A percentile compares a stretch with the other conserved stretches of the same genome.
Evolutionary conservation across 78 protist genomes (phyloP).

Genomic region (Dictyostelium citrinum): DNA sequence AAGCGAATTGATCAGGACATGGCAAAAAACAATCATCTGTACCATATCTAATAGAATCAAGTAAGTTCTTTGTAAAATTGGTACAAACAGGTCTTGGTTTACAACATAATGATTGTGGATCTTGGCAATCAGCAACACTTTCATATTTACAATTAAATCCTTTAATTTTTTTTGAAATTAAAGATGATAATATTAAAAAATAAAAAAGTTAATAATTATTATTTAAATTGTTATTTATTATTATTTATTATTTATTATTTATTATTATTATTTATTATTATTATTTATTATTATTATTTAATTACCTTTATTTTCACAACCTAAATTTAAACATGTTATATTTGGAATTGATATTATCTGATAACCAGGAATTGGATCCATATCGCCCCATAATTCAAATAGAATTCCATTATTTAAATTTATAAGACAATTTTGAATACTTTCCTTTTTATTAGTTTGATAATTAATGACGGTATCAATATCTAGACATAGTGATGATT

Average conservation of each 20-base stretch:
- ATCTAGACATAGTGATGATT: not conserved
- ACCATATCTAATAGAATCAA: not conserved
- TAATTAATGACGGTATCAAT: not conserved
- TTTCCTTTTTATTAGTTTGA: not conserved
- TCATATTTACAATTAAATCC: not conserved
- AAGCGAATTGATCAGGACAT: constrained; percentile 1
- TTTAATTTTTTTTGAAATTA: not conserved
- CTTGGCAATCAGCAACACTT: not conserved
- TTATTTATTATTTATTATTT: not conserved
- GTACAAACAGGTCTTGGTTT: not conserved
- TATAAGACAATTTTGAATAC: not conserved
- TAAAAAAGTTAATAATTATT: not conserved
- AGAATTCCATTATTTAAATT: not conserved
- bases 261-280: not conserved
- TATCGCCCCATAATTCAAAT: not conserved
- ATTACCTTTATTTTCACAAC: constrained; percentile 11
- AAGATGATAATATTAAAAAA: not conserved
- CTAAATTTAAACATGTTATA: not conserved
- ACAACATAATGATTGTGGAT: not conserved
- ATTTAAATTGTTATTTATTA: no score
- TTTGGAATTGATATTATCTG: not conserved
- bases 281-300: not conserved
- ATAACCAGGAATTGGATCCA: not conserved
- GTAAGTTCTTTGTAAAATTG: not conserved
- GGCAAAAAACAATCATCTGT: not conserved